Conservation (phyloP, 441 rosid species). For the Mallotus repandus region DNA sequence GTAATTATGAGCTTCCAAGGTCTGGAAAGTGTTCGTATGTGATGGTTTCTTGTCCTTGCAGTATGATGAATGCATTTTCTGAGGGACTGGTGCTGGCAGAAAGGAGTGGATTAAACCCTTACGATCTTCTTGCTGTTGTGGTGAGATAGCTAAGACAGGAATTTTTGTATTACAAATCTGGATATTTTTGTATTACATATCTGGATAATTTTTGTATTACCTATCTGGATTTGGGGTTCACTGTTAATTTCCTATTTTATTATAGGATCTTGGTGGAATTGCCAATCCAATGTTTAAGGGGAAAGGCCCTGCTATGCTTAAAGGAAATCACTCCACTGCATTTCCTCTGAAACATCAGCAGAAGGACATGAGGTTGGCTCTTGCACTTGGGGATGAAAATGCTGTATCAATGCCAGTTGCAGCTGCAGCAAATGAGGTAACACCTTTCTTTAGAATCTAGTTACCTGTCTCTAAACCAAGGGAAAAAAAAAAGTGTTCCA, state of each 20-base stretch:
- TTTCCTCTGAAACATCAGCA: slow-evolving; percentile 96
- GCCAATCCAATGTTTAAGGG: slow-evolving; percentile 82
- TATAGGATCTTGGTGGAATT: slow-evolving; percentile 75
- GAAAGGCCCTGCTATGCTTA: slow-evolving; percentile 82
- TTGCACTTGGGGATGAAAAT: slow-evolving; percentile 93
- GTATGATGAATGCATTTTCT: slow-evolving; percentile 91
- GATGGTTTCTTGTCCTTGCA: slow-evolving; percentile 21
- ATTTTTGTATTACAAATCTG: neutral
- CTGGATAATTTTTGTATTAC: too few relatives aligned
- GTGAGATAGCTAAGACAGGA: slow-evolving; percentile 39
- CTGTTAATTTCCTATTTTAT: slow-evolving; percentile 16
- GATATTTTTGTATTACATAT: too few relatives aligned
- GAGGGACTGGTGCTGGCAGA: slow-evolving; percentile 86
- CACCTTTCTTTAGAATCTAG: slow-evolving; percentile 20
- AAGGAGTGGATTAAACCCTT: slow-evolving; percentile 75
- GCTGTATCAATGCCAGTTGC: slow-evolving; percentile 90
- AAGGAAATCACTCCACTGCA: slow-evolving; percentile 63
- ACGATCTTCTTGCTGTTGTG: slow-evolving; percentile 66
- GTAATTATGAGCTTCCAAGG: too few relatives aligned
- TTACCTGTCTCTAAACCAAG: neutral
- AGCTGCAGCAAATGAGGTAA: slow-evolving; percentile 89
- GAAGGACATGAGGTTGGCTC: slow-evolving; percentile 93
- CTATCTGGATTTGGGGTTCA: slow-evolving; percentile 4
- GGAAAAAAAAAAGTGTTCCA: neutral
- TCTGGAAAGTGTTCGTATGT: neutral